Percentiles rank a stretch among this genome's conserved stretches.
phyloP scores from a whole-genome alignment of 2,329 filamentous ascomycete species.

The Magnaporthales sp. region DNA sequence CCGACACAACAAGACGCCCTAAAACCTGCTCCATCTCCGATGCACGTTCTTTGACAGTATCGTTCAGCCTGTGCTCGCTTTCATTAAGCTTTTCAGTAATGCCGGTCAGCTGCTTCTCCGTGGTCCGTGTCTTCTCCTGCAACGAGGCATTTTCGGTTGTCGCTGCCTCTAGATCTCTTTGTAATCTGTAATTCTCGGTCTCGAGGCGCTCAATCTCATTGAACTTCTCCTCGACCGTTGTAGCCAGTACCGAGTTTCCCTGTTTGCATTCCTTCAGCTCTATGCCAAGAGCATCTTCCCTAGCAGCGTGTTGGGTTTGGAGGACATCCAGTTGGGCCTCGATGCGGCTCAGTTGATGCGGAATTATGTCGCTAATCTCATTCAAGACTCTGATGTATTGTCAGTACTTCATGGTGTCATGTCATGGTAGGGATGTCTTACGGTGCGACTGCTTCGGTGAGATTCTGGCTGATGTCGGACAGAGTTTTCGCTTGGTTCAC shows the following conservation, averaged over 20 bases:
- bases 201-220: constrained; percentile 4
- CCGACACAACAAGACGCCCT: not conserved
- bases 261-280: constrained; percentile 7
- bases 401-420: not conserved
- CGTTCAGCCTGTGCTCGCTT: constrained; percentile 7
- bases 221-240: constrained; percentile 4
- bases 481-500: not conserved
- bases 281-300: constrained; percentile 1
- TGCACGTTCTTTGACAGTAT: not conserved
- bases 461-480: not conserved
- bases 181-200: not conserved
- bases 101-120: constrained; percentile 10
- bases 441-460: not conserved
- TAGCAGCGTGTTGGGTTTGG: constrained; percentile 6
- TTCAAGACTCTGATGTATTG: not conserved
- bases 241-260: not conserved
- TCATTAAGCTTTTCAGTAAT: constrained; percentile 6
- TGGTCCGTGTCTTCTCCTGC: not conserved
- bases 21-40: not conserved
- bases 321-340: not conserved
- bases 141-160: not conserved
- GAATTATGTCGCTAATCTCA: not conserved
- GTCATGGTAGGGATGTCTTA: not conserved
- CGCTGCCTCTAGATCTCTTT: not conserved
- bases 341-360: not conserved